Conservation (phyloP, 2,329 filamentous ascomycete genomes). For the Clarireedia hainanense region DNA sequence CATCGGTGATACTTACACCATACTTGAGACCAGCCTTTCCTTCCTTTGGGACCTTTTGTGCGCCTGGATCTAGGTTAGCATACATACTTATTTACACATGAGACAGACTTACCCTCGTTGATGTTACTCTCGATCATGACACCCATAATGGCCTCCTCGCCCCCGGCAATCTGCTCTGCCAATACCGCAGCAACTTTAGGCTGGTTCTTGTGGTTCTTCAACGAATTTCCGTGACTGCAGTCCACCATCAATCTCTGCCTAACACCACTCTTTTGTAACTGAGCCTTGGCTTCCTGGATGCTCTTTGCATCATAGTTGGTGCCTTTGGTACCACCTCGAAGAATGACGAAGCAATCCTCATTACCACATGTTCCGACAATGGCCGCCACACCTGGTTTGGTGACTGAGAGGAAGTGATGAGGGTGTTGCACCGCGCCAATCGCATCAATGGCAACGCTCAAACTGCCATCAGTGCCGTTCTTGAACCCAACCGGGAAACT, state of each 20-base stretch:
- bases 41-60: constrained; percentile 84
- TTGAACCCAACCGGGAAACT: constrained; percentile 99
- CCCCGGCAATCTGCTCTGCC: constrained; percentile 75
- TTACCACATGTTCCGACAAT: constrained; percentile 94
- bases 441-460: constrained; percentile 87
- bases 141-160: constrained; percentile 81
- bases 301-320: constrained; percentile 88
- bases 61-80: constrained; percentile 42
- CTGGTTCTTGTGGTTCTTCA: constrained; percentile 96
- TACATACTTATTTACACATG: neutral
- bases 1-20: constrained; percentile 94
- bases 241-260: constrained; percentile 86
- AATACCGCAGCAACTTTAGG: constrained; percentile 80
- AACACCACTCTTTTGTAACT: constrained; percentile 66
- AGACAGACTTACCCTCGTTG: constrained; percentile 60
- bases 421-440: constrained; percentile 88
- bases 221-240: constrained; percentile 93
- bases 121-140: constrained; percentile 99
- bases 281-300: constrained; percentile 74
- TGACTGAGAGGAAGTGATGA: constrained; percentile 95
- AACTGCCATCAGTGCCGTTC: constrained; percentile 90
- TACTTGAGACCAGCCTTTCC: constrained; percentile 81
- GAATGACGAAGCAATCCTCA: constrained; percentile 93
- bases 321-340: constrained; percentile 84
- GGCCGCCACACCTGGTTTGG: constrained; percentile 89